Conservation (phyloP, 192 early-diverging fungal genomes). For the Phycomyces nitens region DNA sequence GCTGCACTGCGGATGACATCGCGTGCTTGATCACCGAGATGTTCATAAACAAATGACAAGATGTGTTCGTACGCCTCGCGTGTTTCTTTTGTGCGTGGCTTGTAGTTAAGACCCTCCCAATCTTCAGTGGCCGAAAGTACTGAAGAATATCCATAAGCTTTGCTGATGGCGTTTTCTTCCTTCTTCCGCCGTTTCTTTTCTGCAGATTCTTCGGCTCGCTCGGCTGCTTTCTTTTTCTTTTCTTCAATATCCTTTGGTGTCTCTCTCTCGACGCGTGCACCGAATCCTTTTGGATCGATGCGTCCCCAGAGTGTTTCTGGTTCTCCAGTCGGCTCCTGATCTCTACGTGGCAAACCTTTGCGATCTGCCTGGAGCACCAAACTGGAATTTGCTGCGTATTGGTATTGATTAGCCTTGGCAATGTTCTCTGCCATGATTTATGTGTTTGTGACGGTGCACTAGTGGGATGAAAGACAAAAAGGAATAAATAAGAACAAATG, state of each 20-base stretch:
- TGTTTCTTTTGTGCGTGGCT: slow-evolving; percentile 90
- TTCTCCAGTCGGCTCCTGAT: slow-evolving; percentile 94
- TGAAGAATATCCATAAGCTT: slow-evolving; percentile 67
- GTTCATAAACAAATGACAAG: slow-evolving; percentile 73
- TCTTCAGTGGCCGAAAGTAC: slow-evolving; percentile 86
- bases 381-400: slow-evolving; percentile 92
- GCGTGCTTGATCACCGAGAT: slow-evolving; percentile 85
- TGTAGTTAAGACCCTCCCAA: slow-evolving; percentile 79
- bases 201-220: slow-evolving; percentile 45
- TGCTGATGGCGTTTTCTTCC: slow-evolving; percentile 53
- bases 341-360: slow-evolving; percentile 70
- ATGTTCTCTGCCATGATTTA: slow-evolving; percentile 59
- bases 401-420: slow-evolving; percentile 68
- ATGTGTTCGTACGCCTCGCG: slow-evolving; percentile 85
- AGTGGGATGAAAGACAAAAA: background rate
- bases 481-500: background rate
- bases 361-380: slow-evolving; percentile 92
- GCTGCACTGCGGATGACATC: slow-evolving; percentile 89
- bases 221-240: slow-evolving; percentile 60
- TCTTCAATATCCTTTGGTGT: slow-evolving; percentile 59
- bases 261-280: slow-evolving; percentile 69
- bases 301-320: slow-evolving; percentile 87
- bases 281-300: slow-evolving; percentile 83
- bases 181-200: slow-evolving; percentile 57
- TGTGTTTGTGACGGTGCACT: background rate